Conservation (phyloP, 2,329 filamentous ascomycete species). For the Coleophoma crateriformis region DNA sequence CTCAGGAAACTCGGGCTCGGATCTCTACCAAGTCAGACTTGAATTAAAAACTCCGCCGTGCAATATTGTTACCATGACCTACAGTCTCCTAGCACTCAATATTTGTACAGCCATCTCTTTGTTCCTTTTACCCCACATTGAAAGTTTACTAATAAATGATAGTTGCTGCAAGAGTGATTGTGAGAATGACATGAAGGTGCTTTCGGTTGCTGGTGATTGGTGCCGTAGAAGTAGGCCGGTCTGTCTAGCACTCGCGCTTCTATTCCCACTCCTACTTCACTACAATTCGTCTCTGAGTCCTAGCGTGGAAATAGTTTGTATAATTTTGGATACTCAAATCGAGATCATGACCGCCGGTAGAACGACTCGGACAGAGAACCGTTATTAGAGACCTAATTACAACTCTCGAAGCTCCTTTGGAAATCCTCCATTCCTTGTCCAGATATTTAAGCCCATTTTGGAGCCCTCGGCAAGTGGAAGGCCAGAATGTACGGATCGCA, state of each 20-base stretch:
- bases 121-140: no score
- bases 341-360: background rate
- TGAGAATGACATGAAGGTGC: no score
- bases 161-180: no score
- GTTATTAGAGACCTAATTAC: background rate
- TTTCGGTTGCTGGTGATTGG: no score
- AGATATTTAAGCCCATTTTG: conserved; percentile 43
- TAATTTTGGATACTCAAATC: background rate
- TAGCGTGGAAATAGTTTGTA: background rate
- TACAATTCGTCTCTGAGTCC: background rate
- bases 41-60: no score
- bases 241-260: no score
- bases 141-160: no score
- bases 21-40: background rate
- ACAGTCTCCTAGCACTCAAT: no score
- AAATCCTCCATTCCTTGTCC: conserved; percentile 16
- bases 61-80: no score
- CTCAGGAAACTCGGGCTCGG: conserved; percentile 23
- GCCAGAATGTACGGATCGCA: conserved; percentile 34
- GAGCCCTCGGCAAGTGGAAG: conserved; percentile 31
- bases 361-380: background rate
- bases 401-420: conserved; percentile 1
- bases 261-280: background rate
- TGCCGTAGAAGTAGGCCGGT: no score
- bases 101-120: no score